These are phyloP conservation scores for Pelargonium australe DNA, from an alignment of 441 rosid species.

Conservation along the genomic window DNA sequence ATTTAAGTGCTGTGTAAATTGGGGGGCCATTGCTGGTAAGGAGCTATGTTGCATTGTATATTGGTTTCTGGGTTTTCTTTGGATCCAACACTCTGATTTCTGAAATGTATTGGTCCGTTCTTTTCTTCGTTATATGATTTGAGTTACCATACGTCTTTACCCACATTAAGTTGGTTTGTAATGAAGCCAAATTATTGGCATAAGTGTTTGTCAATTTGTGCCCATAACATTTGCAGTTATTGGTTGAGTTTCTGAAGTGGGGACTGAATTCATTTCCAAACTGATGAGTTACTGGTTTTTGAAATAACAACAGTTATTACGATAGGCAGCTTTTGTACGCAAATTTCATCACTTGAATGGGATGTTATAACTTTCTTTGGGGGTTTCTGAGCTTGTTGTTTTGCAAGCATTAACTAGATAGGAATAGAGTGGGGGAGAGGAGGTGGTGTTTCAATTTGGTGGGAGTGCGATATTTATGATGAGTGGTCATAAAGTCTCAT, in stretches of 20 bases:
- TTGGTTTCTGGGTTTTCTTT: not conserved
- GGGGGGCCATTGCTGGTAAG: too few relatives aligned
- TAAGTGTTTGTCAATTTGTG: not conserved
- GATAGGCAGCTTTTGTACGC: not conserved
- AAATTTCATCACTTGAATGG: not conserved
- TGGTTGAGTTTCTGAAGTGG: not conserved
- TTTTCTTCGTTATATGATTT: too few relatives aligned
- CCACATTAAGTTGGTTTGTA: not conserved
- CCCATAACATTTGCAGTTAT: not conserved
- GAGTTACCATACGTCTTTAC: too few relatives aligned
- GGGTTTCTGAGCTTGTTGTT: not conserved
- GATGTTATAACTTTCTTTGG: slow-evolving; percentile 4
- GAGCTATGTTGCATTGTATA: not conserved
- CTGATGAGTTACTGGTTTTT: not conserved
- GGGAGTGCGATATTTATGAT: slow-evolving; percentile 17
- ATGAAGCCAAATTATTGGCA: not conserved
- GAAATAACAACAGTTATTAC: not conserved
- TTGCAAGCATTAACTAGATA: not conserved
- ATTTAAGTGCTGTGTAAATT: not conserved
- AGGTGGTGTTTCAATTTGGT: slow-evolving; percentile 19
- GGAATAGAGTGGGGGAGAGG: not conserved
- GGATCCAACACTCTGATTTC: not conserved
- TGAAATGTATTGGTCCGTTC: not conserved
- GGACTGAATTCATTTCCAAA: not conserved
- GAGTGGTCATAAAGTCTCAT: slow-evolving; percentile 20